Percentiles rank a stretch among this genome's conserved stretches.
Conservation (phyloP, 371 early-diverging fungal species). For the Mortierella sp. region DNA sequence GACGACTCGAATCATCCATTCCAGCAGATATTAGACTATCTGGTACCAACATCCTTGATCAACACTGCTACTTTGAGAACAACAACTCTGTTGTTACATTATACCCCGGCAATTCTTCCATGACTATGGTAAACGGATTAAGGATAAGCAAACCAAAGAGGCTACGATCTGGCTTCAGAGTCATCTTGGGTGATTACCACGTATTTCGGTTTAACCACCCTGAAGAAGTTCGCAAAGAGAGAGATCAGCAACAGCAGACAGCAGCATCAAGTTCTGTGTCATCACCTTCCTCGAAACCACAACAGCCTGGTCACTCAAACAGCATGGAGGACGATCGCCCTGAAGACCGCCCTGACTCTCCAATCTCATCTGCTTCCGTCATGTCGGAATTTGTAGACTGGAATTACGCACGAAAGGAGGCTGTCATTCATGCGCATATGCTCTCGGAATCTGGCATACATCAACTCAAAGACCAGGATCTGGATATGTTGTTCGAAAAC, state of each 20-base stretch:
- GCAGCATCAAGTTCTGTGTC: constrained; percentile 14
- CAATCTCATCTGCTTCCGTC: constrained; percentile 65
- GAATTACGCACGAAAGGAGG: constrained; percentile 83
- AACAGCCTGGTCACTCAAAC: constrained; percentile 28
- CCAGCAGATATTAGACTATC: constrained; percentile 80
- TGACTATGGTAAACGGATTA: constrained; percentile 85
- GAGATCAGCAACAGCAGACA: constrained; percentile 58
- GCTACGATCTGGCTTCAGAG: constrained; percentile 82
- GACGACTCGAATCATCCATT: constrained; percentile 63
- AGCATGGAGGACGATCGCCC: constrained; percentile 52
- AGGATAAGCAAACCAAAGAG: constrained; percentile 69
- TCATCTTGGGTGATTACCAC: constrained; percentile 87
- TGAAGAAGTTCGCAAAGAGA: constrained; percentile 83
- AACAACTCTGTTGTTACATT: constrained; percentile 72
- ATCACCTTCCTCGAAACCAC: constrained; percentile 20
- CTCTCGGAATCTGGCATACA: constrained; percentile 59
- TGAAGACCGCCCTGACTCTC: constrained; percentile 67
- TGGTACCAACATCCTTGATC: constrained; percentile 75
- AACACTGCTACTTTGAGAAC: constrained; percentile 86
- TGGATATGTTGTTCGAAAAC: constrained; percentile 70
- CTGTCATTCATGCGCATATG: constrained; percentile 63
- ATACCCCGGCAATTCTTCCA: constrained; percentile 68
- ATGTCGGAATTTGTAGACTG: constrained; percentile 80
- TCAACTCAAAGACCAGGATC: constrained; percentile 70
- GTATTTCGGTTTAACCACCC: constrained; percentile 92